Base-by-base conservation (phyloP, 257 asterid species). In the Fraxinus quadrangulata region DNA sequence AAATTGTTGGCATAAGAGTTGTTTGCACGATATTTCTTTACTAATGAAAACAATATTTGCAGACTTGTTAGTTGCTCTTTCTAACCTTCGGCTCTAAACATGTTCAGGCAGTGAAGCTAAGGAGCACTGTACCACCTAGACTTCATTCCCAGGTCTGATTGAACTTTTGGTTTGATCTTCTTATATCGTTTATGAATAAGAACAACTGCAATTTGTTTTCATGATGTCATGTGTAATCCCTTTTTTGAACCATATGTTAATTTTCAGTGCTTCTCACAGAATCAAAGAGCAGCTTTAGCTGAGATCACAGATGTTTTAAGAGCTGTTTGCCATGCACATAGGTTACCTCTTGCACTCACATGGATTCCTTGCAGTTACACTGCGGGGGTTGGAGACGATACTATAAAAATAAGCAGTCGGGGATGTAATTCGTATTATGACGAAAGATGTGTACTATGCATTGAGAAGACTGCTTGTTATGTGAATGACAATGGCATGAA, bases 281-380 rank as follows among this genome's bases (percentile, higher is more conserved):
- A 89, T 83, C 94, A 90, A 63, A 88, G 71, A 40, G 82, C 85
- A 28, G 91, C 89, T 56, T 82, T 92, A 81, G 80, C 86, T 23
- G 98, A 94, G 79, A 87, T 92, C 54, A 81, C 86, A 3, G 88
- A 88, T 74, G 88, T 94, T 49, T 74, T 92, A 70, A 82, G 88
- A 69, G 84, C 86, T 10, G 84, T 92, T 65, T 89, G 94, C 75
- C 96, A 80, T 61, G 88, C 94, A 59, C 92, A 94, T 82, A 81
- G 78, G 16, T 74, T 94, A 67, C 96, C 97, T 65, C 89, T 94
- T 75, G 97, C 96, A 47, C 75, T 86, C 72, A 88, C 96, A 70
- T 94, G 97, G 98, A 85, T 92, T 40, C 91, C 90, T 7, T 86
- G 92, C 80, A 83, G 39, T 78, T 74, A 85, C 30, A 12, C 73